Conservation (phyloP, 139 green algal genomes). For the Chlamydomonas schloesseri region DNA sequence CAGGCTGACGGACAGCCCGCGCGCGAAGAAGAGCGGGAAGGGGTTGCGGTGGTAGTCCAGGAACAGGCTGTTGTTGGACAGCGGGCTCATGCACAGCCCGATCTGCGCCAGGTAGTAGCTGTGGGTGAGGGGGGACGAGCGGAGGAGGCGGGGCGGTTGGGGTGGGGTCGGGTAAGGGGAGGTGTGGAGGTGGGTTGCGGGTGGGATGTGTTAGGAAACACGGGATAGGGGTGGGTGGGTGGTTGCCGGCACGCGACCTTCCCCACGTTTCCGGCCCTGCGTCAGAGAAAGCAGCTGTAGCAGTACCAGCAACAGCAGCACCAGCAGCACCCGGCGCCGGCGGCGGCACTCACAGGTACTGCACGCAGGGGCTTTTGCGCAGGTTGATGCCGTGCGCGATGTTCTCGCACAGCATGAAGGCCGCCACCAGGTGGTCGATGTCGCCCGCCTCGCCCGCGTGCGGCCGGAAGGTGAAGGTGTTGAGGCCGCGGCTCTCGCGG, state of each 20-base stretch:
- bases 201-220: too few species aligned
- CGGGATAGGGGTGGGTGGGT: too few species aligned
- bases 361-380: conserved; percentile 87
- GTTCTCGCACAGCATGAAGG: conserved; percentile 96
- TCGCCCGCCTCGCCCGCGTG: conserved; percentile 92
- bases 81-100: conserved; percentile 94
- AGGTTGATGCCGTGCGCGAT: conserved; percentile 99
- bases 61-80: conserved; percentile 99
- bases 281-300: too few species aligned
- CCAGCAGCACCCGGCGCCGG: too few species aligned
- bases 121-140: background rate
- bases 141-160: too few species aligned
- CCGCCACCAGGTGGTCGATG: conserved; percentile 94
- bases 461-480: conserved; percentile 91
- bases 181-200: background rate
- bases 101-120: conserved; percentile 78
- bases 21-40: conserved; percentile 98
- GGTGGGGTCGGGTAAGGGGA: background rate
- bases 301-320: too few species aligned
- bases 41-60: conserved; percentile 99
- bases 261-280: too few species aligned
- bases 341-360: conserved; percentile 75
- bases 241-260: too few species aligned
- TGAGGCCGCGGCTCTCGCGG: conserved; percentile 88
- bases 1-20: conserved; percentile 90